phyloP scores from a whole-genome alignment of 2,329 filamentous ascomycete species.

The Aspergillus thermomutatus region DNA sequence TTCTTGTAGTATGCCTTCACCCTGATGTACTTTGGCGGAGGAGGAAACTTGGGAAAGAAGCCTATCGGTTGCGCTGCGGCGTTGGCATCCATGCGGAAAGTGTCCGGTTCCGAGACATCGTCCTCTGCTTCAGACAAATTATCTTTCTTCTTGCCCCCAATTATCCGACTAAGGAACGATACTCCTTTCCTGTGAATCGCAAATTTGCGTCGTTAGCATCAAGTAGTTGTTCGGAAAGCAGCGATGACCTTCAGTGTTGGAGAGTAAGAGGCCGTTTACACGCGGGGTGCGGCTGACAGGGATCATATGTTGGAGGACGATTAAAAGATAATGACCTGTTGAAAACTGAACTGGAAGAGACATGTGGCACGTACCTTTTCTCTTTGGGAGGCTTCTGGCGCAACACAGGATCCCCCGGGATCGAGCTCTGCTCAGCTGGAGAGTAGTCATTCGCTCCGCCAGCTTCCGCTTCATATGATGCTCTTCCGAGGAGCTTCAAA shows the following conservation, averaged over 20 bases:
- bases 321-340: neutral
- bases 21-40: slow-evolving; percentile 87
- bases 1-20: slow-evolving; percentile 79
- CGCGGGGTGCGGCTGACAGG: neutral
- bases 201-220: neutral
- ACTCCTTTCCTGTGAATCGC: slow-evolving; percentile 66
- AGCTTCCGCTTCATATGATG: slow-evolving; percentile 41
- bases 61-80: slow-evolving; percentile 75
- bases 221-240: neutral
- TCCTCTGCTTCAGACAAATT: slow-evolving; percentile 45
- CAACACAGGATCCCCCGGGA: slow-evolving; percentile 29
- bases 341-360: neutral
- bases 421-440: slow-evolving; percentile 27
- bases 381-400: slow-evolving; percentile 49
- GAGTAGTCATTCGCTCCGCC: slow-evolving; percentile 32
- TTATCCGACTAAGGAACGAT: slow-evolving; percentile 86
- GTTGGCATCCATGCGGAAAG: slow-evolving; percentile 72
- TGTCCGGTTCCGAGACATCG: slow-evolving; percentile 68
- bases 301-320: neutral
- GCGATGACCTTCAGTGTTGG: neutral
- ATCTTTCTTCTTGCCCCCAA: slow-evolving; percentile 71
- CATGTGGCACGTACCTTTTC: slow-evolving; percentile 57
- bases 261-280: neutral
- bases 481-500: slow-evolving; percentile 37
- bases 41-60: slow-evolving; percentile 82